Conservation (phyloP, 73 alveolate species). For the Effrenium voratum region DNA sequence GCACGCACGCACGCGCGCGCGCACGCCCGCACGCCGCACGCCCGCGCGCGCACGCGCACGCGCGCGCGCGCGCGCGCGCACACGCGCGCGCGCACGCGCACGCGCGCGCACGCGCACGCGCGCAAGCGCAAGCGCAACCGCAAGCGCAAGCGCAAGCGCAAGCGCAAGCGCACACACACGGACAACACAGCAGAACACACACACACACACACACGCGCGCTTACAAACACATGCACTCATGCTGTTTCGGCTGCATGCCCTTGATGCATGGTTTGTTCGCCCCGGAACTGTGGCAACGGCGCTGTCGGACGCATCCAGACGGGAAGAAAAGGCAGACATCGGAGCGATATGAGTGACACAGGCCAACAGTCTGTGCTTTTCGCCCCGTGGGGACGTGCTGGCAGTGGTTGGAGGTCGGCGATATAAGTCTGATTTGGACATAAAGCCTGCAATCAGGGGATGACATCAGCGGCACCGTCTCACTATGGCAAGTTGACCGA, state of each 20-base stretch:
- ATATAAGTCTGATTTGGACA: not conserved
- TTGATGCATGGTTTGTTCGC: not conserved
- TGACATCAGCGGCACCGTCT: conserved; percentile 26
- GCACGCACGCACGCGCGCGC: not conserved
- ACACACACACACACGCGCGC: too few relatives aligned
- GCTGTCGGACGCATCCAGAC: not conserved
- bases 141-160: too few relatives aligned
- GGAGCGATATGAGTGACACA: not conserved
- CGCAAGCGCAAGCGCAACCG: too few relatives aligned
- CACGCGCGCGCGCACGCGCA: too few relatives aligned
- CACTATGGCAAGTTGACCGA: conserved; percentile 57
- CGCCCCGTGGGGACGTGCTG: conserved; percentile 49
- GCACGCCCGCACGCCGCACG: not conserved
- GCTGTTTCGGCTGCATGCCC: too few relatives aligned
- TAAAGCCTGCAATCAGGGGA: not conserved
- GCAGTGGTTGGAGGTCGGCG: conserved; percentile 6
- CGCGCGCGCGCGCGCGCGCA: too few relatives aligned
- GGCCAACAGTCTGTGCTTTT: conserved; percentile 36
- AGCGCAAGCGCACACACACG: too few relatives aligned
- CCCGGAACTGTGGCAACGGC: not conserved
- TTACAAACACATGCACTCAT: too few relatives aligned
- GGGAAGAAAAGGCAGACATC: not conserved
- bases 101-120: too few relatives aligned
- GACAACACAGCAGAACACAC: too few relatives aligned
- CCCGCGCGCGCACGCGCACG: not conserved